Conservation (phyloP, 306 rosid genomes). For the Malus asiatica region DNA sequence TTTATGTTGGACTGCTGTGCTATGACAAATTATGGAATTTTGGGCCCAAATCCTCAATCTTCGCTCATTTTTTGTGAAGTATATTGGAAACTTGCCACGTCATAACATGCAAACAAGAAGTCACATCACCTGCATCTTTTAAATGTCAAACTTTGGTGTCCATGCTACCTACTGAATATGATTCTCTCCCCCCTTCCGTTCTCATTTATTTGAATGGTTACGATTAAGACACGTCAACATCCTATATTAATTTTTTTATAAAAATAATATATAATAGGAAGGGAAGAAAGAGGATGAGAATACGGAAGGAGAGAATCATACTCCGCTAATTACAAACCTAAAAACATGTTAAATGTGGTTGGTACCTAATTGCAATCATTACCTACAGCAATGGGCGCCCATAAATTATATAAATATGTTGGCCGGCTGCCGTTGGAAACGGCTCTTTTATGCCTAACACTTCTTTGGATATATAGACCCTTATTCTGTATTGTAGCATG, state of each 20-base stretch:
- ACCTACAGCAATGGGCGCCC: background rate
- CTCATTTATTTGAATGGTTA: too few relatives aligned
- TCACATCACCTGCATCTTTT: background rate
- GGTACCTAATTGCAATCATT: too few relatives aligned
- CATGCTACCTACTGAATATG: background rate
- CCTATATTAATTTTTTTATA: too few relatives aligned
- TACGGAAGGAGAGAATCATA: accelerated
- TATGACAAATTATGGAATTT: background rate
- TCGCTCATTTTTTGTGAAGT: background rate
- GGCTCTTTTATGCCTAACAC: background rate
- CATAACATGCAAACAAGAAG: background rate
- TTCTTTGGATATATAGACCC: too few relatives aligned
- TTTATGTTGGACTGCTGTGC: background rate
- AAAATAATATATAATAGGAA: too few relatives aligned
- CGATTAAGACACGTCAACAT: too few relatives aligned
- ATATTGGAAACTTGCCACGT: background rate
- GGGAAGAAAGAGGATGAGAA: accelerated
- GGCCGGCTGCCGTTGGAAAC: background rate
- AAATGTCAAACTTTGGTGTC: background rate
- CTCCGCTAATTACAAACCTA: background rate
- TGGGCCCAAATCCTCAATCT: background rate
- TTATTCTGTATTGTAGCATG: background rate
- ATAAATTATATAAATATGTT: background rate
- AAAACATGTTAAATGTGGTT: background rate
- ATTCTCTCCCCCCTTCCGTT: too few relatives aligned